Evolutionary conservation across 1,139 yeast genomes (phyloP), one percentile per base, ranked within the genome.

Genomic region (Debaryomyces sp.): DNA sequence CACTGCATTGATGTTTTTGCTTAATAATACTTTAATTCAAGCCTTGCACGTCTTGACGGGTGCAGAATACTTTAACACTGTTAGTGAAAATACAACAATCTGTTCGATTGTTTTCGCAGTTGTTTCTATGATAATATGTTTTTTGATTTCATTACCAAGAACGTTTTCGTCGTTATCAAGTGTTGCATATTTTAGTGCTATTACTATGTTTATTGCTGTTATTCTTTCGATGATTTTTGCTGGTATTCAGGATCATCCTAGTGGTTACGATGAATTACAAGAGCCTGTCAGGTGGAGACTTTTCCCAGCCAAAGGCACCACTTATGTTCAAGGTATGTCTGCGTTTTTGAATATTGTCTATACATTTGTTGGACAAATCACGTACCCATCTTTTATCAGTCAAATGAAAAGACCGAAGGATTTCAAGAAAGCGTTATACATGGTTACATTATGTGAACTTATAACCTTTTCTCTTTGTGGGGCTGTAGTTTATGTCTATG

Each of bases 291-390:
- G 55, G 8, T 80, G 75, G 71, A 62, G 64, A 38, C 61, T 78
- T 26, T 79, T 82, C 79, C 83, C 85, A 1, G 70, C 52, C 13
- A 52, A 69, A 49, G 85, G 82, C 4, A 79, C 84, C 21, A 70
- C 78, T 6, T 82, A 71, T 52, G 84, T 80, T n/a, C 60, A 65
- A 24, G 85, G 73, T 5, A 80, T 81, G 85, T 65, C 74, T 39
- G 87, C 87, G 0, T 71, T 77, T 53, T 69, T 82, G 56, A 82
- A 82, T 63, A 82, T 82, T 54, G 81, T 80, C 27, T 82, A 81
- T 62, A 81, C 86, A 1, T 81, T 82, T 63, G 86, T 81, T 29
- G 87, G 87, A 4, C 87, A 82, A 62, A 78, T 82, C 59, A 79
- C 84, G 2, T 81, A 81, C 54, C 87, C 87, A 0, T 80, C 84